Evolutionary conservation across 2,329 filamentous ascomycete genomes (phyloP).

Genomic region (Xylaria sp.): DNA sequence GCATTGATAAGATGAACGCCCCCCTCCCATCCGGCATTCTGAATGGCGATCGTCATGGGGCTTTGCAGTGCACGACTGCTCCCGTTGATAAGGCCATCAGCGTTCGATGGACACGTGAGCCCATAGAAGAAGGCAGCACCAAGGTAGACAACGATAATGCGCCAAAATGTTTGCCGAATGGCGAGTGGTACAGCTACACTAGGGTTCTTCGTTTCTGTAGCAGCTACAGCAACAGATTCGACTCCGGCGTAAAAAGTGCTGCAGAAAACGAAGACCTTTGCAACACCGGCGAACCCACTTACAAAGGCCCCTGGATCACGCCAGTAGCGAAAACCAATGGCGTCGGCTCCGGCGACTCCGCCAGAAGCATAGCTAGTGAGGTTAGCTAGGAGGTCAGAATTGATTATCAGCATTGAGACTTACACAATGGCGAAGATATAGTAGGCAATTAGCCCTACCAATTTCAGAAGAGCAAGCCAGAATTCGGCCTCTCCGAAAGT

Average conservation of each 20-base stretch:
- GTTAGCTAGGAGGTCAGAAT: slow-evolving; percentile 23
- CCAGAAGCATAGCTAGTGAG: slow-evolving; percentile 68
- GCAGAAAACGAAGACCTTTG: slow-evolving; percentile 74
- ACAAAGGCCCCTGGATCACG: slow-evolving; percentile 74
- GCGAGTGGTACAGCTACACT: slow-evolving; percentile 65
- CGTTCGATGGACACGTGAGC: slow-evolving; percentile 76
- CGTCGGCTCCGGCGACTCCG: slow-evolving; percentile 69
- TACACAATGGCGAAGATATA: slow-evolving; percentile 77
- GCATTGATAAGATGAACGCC: slow-evolving; percentile 82
- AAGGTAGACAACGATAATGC: slow-evolving; percentile 72
- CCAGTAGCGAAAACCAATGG: slow-evolving; percentile 78
- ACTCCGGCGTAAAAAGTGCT: slow-evolving; percentile 76
- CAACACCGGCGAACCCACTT: slow-evolving; percentile 73
- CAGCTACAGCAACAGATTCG: slow-evolving; percentile 68
- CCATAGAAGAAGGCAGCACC: slow-evolving; percentile 79
- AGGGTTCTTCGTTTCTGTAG: slow-evolving; percentile 69
- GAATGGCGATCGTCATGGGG: slow-evolving; percentile 78
- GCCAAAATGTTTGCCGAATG: slow-evolving; percentile 69
- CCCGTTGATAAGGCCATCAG: slow-evolving; percentile 69
- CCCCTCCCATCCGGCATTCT: slow-evolving; percentile 77
- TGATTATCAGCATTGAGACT: slow-evolving; percentile 31
- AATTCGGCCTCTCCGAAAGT: slow-evolving; percentile 84
- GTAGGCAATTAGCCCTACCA: slow-evolving; percentile 74
- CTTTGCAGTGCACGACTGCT: slow-evolving; percentile 72
- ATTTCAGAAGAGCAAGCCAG: slow-evolving; percentile 79